Evolutionary conservation across 257 asterid species (phyloP).

Genomic region (Solanum tacnaense): DNA sequence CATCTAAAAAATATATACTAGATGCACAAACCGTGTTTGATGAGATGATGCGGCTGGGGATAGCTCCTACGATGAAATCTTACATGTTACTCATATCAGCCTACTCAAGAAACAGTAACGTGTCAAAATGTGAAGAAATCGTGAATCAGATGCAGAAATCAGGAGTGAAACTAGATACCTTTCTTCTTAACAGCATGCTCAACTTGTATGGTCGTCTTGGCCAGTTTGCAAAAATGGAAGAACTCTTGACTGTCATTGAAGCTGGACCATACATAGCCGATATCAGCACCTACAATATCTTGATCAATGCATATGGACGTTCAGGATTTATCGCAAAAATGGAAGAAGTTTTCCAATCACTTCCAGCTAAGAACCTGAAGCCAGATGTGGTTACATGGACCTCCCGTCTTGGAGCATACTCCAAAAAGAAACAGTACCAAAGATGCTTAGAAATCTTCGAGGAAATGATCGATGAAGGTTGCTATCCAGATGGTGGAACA

Average conservation of each 20-base stretch:
- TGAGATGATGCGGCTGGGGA: conserved; percentile 63
- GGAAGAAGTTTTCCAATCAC: conserved; percentile 54
- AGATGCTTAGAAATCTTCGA: conserved; percentile 67
- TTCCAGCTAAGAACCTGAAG: conserved; percentile 33
- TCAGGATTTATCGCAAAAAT: conserved; percentile 59
- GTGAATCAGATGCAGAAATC: conserved; percentile 42
- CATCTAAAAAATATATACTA: not conserved
- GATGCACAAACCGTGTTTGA: conserved; percentile 73
- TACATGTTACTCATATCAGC: conserved; percentile 77
- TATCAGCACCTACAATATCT: conserved; percentile 67
- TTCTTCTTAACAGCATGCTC: conserved; percentile 56
- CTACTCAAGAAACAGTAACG: conserved; percentile 48
- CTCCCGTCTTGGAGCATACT: conserved; percentile 62
- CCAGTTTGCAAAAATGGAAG: conserved; percentile 71
- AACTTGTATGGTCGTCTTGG: conserved; percentile 71
- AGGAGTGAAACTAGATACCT: conserved; percentile 59
- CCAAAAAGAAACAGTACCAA: conserved; percentile 56
- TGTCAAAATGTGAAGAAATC: conserved; percentile 57
- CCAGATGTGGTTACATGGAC: conserved; percentile 80
- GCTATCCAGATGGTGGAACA: conserved; percentile 82
- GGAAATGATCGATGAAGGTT: conserved; percentile 76
- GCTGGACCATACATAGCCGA: conserved; percentile 39
- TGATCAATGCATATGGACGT: conserved; percentile 66
- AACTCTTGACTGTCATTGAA: conserved; percentile 41
- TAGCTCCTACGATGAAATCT: conserved; percentile 73